Evolutionary conservation across 2,329 filamentous ascomycete genomes (phyloP).

Genomic region (Trichoderma asperellum): DNA sequence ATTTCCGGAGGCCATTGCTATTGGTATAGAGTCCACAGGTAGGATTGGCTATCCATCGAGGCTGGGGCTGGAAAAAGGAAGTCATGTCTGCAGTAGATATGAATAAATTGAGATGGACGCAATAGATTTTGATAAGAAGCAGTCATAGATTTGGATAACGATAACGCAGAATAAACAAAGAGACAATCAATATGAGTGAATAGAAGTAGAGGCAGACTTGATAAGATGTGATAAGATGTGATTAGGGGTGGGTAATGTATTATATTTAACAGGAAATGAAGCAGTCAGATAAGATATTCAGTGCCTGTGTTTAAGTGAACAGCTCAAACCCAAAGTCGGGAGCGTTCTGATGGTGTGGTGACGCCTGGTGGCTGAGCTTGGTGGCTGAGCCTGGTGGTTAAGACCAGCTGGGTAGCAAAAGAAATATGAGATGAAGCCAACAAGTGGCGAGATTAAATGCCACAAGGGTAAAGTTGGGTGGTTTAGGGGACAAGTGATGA

Average conservation of each 20-base stretch:
- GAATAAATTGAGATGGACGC: background rate
- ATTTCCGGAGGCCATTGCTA: constrained; percentile 38
- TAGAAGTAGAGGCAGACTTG: background rate
- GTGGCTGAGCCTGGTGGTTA: background rate
- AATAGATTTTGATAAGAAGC: background rate
- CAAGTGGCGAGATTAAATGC: background rate
- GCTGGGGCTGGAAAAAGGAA: background rate
- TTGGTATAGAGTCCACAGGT: constrained; percentile 44
- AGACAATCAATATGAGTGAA: background rate
- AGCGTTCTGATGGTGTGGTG: background rate
- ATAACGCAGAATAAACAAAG: background rate
- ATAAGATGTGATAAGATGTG: too few relatives aligned
- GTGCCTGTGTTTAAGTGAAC: background rate
- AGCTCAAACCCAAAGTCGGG: background rate
- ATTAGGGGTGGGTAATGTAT: too few relatives aligned
- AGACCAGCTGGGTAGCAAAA: background rate
- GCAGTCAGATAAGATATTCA: background rate
- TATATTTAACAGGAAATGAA: background rate
- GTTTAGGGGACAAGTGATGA: background rate
- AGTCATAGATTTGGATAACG: too few relatives aligned
- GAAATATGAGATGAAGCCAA: background rate
- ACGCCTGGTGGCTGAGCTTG: background rate
- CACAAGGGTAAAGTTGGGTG: background rate
- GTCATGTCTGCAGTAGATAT: background rate
- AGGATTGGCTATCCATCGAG: background rate